Base-by-base conservation (phyloP, 768 basidiomycete genomes). In the Daedalea quercina region DNA sequence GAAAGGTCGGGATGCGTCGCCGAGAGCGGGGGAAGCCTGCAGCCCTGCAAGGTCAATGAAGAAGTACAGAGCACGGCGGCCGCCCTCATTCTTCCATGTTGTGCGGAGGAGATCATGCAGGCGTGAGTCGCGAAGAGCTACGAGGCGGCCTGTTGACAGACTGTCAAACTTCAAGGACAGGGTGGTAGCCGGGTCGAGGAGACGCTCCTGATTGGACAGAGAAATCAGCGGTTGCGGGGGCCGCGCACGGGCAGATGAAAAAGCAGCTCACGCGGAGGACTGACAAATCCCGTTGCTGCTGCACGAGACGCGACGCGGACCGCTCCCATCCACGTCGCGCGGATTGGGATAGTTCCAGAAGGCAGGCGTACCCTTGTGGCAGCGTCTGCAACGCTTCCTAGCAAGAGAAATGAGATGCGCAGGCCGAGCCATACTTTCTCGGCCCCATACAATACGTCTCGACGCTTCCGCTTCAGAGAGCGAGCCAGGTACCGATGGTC, bases 321-420 rank as follows among this genome's bases (percentile, higher is more conserved):
- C 67, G 72, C 15, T 66, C 63, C 76, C 76, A 76, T 11, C 59
- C 51, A 11, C 65, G 67, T 15, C 67, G 66, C 31, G 54, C 64
- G 2, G 60, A 55, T 47, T 69, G 71, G 17, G 64, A 69, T 15
- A 57, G 55, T 20, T 65, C 54, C 28, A 77, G 63, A 17, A 68
- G 55, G 13, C 59, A 51, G 24, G 68, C 59, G 59, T 79, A 77
- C 17, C 53, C 47, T 19, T 53, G 50, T 13, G 76, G 70, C 24
- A 73, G 70, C 41, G 56, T 60, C 31, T 58, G 65, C 13, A 74
- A 62, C 2, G 66, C 49, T 35, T 24, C 52, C 60, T 60, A 50
- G 19, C 48, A 41, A 43, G 55, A 41, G 54, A 56, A 4, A 23
- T 41, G 34, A 26, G 50, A 44, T n/a, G 17, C 23, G 13, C 15